A percentile compares a stretch with the other conserved stretches of the same genome.
Evolutionary conservation across 371 early-diverging fungal species (phyloP).

Genomic region (Blastocladiella emersonii): DNA sequence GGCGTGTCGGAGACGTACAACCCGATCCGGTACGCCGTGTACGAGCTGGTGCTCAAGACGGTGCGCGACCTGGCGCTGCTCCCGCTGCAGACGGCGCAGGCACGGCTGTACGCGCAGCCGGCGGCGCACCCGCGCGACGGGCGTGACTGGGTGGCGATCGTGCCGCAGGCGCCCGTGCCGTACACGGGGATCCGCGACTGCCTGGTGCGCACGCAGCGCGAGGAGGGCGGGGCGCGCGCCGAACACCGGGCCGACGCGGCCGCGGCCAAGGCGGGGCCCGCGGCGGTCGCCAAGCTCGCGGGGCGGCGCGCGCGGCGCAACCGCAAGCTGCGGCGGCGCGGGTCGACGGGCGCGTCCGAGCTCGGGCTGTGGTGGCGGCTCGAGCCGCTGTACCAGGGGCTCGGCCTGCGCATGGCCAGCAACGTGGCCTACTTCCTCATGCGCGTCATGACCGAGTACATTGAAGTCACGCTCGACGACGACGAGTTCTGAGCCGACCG

Average conservation of each 20-base stretch:
- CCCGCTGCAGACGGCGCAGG: constrained; percentile 77
- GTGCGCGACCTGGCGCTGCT: constrained; percentile 54
- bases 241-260: neutral
- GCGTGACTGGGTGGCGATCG: constrained; percentile 47
- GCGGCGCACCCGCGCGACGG: neutral
- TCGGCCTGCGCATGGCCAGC: constrained; percentile 48
- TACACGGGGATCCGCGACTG: constrained; percentile 77
- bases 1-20: constrained; percentile 43
- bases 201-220: constrained; percentile 56
- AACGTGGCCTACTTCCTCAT: constrained; percentile 44
- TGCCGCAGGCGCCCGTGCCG: constrained; percentile 56
- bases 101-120: constrained; percentile 64
- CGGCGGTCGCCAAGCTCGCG: neutral
- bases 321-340: constrained; percentile 8
- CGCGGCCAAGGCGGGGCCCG: neutral
- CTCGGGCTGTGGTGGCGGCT: constrained; percentile 49
- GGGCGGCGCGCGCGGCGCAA: constrained; percentile 7
- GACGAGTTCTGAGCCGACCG: neutral
- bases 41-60: constrained; percentile 41
- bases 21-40: constrained; percentile 46
- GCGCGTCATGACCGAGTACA: constrained; percentile 2
- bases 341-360: constrained; percentile 13
- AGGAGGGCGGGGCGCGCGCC: constrained; percentile 53
- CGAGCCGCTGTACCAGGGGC: constrained; percentile 43
- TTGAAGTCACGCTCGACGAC: neutral